A percentile compares a stretch with the other conserved stretches of the same genome.
phyloP scores from a whole-genome alignment of 139 green algal genomes.

The Medakamo hakoo region DNA sequence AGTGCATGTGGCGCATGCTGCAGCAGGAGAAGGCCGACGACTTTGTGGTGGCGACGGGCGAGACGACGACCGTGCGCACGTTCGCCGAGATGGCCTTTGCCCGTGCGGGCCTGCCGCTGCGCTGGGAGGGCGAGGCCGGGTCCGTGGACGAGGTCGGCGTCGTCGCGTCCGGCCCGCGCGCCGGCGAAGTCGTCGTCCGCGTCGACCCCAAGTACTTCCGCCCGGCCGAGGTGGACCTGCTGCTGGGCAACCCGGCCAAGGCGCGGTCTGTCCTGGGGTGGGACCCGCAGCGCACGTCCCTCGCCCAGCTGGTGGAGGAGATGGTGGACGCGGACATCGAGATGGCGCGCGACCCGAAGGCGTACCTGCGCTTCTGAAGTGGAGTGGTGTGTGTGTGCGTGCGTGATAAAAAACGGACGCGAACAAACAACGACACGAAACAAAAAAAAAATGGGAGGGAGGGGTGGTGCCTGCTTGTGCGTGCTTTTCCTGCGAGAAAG shows the following conservation, averaged over 20 bases:
- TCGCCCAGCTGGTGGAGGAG: constrained; percentile 44
- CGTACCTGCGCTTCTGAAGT: background rate
- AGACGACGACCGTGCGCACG: constrained; percentile 24
- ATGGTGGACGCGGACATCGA: constrained; percentile 53
- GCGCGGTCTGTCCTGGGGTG: constrained; percentile 37
- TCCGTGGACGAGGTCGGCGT: constrained; percentile 15
- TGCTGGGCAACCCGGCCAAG: constrained; percentile 46
- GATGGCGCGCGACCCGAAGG: constrained; percentile 9
- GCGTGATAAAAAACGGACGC: too few relatives aligned
- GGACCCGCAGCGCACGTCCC: constrained; percentile 24
- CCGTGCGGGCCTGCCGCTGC: constrained; percentile 17
- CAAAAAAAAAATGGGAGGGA: too few relatives aligned
- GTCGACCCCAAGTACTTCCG: constrained; percentile 47
- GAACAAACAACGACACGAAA: too few relatives aligned
- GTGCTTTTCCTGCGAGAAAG: too few relatives aligned
- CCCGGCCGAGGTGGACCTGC: constrained; percentile 52
- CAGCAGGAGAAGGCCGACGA: constrained; percentile 51
- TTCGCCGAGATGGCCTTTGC: constrained; percentile 32
- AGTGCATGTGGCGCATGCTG: constrained; percentile 64
- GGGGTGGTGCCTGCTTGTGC: too few relatives aligned
- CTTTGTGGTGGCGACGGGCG: constrained; percentile 53
- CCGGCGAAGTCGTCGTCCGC: constrained; percentile 14
- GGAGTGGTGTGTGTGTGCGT: too few relatives aligned
- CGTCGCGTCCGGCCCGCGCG: constrained; percentile 2
- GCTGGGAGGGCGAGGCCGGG: constrained; percentile 29